Evolutionary conservation across 2,329 filamentous ascomycete species (phyloP).

Genomic region (Cercospora berteroae): DNA sequence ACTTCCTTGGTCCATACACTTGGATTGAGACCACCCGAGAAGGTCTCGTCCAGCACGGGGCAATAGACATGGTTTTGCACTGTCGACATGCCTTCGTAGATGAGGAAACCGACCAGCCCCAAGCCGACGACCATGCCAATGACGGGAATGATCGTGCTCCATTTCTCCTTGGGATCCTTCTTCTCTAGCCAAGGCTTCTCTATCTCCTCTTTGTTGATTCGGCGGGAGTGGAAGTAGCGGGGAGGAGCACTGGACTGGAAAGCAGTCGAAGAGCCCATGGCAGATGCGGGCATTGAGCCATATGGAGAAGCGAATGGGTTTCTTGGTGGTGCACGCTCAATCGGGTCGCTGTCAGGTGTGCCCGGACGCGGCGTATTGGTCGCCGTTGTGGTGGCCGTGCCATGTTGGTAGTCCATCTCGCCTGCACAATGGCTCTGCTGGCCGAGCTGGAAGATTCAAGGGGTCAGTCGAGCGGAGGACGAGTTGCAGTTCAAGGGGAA

Average conservation of each 20-base stretch:
- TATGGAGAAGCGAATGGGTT: conserved; percentile 44
- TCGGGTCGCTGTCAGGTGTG: conserved; percentile 40
- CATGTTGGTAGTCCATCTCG: conserved; percentile 32
- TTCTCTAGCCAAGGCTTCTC: conserved; percentile 76
- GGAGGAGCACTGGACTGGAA: conserved; percentile 34
- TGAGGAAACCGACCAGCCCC: conserved; percentile 64
- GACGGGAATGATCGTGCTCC: conserved; percentile 77
- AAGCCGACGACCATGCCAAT: conserved; percentile 69
- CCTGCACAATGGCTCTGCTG: conserved; percentile 1
- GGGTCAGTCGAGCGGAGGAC: not conserved
- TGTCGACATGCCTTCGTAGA: conserved; percentile 71
- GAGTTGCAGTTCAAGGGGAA: not conserved
- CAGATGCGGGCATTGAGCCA: conserved; percentile 46
- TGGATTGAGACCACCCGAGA: conserved; percentile 54
- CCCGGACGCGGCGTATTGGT: conserved; percentile 40
- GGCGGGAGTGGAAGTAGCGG: conserved; percentile 69
- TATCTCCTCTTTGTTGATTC: conserved; percentile 68
- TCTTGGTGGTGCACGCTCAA: conserved; percentile 29
- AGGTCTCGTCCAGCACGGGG: conserved; percentile 65
- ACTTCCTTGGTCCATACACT: conserved; percentile 72
- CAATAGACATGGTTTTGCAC: conserved; percentile 76
- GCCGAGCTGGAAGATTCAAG: not conserved
- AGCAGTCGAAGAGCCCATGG: conserved; percentile 44
- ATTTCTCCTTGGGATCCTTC: conserved; percentile 76
- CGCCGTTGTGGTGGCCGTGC: conserved; percentile 34